Evolutionary conservation across 2,329 filamentous ascomycete species (phyloP).

Genomic region (Pyricularia pennisetigena): DNA sequence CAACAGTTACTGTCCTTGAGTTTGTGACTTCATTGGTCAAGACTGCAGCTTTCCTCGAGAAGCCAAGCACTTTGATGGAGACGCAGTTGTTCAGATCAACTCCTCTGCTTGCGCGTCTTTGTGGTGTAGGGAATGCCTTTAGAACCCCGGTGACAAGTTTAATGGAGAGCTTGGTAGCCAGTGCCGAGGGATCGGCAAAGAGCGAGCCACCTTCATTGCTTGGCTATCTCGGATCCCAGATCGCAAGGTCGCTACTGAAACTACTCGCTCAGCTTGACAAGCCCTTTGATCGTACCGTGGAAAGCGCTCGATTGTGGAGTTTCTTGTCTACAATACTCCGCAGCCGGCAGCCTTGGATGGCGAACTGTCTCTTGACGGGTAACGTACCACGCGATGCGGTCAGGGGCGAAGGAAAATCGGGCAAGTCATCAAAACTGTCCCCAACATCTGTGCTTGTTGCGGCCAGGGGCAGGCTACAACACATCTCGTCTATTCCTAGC

Average conservation of each 20-base stretch:
- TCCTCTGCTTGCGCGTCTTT: conserved; percentile 67
- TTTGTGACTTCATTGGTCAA: conserved; percentile 64
- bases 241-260: conserved; percentile 75
- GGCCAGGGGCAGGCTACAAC: conserved; percentile 61
- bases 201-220: conserved; percentile 90
- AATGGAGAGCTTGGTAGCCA: conserved; percentile 63
- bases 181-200: conserved; percentile 47
- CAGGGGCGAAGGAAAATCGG: conserved; percentile 35
- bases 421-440: conserved; percentile 38
- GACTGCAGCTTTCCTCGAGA: conserved; percentile 54
- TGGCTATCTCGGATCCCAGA: conserved; percentile 73
- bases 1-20: conserved; percentile 53
- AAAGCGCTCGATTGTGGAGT: conserved; percentile 67
- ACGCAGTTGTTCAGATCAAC: conserved; percentile 72
- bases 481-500: conserved; percentile 54
- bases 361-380: conserved; percentile 84
- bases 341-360: conserved; percentile 92
- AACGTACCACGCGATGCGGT: conserved; percentile 71
- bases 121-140: conserved; percentile 58
- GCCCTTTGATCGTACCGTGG: conserved; percentile 55
- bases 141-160: conserved; percentile 57
- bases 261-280: conserved; percentile 68
- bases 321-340: conserved; percentile 80
- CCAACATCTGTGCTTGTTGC: conserved; percentile 60
- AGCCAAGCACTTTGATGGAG: conserved; percentile 58